Evolutionary conservation across 2,329 filamentous ascomycete genomes (phyloP).

Genomic region (Plenodomus tracheiphilus): DNA sequence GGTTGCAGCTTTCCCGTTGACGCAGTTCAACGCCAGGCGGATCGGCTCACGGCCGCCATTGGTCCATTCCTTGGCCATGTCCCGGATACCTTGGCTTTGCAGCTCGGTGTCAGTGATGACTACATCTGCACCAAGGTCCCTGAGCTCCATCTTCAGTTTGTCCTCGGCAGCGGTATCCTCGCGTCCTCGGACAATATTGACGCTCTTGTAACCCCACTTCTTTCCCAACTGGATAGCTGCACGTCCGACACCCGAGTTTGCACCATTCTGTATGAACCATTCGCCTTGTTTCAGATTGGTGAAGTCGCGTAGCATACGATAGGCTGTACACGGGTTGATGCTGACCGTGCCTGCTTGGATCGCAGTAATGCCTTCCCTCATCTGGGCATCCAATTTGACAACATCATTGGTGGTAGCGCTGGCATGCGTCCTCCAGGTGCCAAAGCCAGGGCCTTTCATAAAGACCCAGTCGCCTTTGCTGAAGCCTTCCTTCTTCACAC

Average conservation of each 20-base stretch:
- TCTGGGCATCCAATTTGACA: slow-evolving; percentile 69
- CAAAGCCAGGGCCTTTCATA: slow-evolving; percentile 78
- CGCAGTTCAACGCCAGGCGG: slow-evolving; percentile 85
- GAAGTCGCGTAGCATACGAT: slow-evolving; percentile 88
- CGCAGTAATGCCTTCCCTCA: slow-evolving; percentile 70
- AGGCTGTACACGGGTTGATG: slow-evolving; percentile 93
- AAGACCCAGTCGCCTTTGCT: slow-evolving; percentile 90
- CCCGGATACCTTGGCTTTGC: slow-evolving; percentile 64
- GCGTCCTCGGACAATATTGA: slow-evolving; percentile 84
- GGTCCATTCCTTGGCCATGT: slow-evolving; percentile 66
- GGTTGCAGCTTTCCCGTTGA: slow-evolving; percentile 83
- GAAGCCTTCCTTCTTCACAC: slow-evolving; percentile 58
- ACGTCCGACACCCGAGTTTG: slow-evolving; percentile 89
- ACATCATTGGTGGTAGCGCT: slow-evolving; percentile 65
- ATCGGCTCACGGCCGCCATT: slow-evolving; percentile 72
- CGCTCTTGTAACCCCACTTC: slow-evolving; percentile 85
- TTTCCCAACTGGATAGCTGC: slow-evolving; percentile 85
- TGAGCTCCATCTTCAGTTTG: slow-evolving; percentile 63
- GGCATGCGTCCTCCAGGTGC: slow-evolving; percentile 94
- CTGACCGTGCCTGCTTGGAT: slow-evolving; percentile 84
- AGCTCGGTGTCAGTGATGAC: slow-evolving; percentile 66
- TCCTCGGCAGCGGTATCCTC: slow-evolving; percentile 72
- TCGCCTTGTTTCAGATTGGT: slow-evolving; percentile 69
- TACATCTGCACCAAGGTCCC: slow-evolving; percentile 63
- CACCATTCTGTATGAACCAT: slow-evolving; percentile 97